Conservation (phyloP, 768 basidiomycete genomes). For the Mycena albidolilacea region DNA sequence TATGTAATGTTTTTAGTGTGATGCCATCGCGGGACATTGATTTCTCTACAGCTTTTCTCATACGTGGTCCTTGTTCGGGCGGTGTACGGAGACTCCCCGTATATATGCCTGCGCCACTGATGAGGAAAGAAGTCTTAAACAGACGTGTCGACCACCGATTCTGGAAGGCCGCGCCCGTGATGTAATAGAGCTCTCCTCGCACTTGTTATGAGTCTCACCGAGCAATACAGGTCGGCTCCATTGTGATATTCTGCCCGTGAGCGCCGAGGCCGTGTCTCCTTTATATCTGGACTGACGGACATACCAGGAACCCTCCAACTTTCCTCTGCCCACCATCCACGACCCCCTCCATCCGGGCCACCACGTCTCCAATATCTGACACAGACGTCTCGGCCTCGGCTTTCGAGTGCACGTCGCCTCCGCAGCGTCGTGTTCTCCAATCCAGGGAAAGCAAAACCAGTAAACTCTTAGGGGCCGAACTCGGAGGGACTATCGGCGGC, state of each 20-base stretch:
- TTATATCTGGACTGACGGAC: slow-evolving; percentile 15
- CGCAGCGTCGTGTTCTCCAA: not conserved
- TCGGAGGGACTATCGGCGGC: slow-evolving; percentile 33
- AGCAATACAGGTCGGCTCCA: slow-evolving; percentile 19
- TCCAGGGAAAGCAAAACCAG: not conserved
- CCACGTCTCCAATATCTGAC: slow-evolving; percentile 28
- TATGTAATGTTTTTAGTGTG: slow-evolving; percentile 5
- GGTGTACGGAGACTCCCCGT: slow-evolving; percentile 4
- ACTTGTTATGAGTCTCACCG: slow-evolving; percentile 23
- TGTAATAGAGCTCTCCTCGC: slow-evolving; percentile 27
- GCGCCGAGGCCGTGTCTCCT: not conserved
- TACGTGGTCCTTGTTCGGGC: slow-evolving; percentile 7
- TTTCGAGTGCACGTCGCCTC: not conserved
- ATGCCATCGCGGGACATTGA: slow-evolving; percentile 25
- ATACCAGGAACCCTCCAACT: not conserved
- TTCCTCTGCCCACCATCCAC: slow-evolving; percentile 4
- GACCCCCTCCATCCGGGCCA: not conserved
- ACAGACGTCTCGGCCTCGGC: not conserved
- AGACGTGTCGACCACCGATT: slow-evolving; percentile 8
- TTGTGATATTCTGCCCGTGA: slow-evolving; percentile 28
- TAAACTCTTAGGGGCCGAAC: slow-evolving; percentile 25
- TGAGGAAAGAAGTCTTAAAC: not conserved
- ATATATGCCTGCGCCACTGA: slow-evolving; percentile 22
- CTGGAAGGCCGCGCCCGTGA: slow-evolving; percentile 26
- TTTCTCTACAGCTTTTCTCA: slow-evolving; percentile 18